phyloP scores from a whole-genome alignment of 2,329 filamentous ascomycete genomes.

The Laburnicola sp. region DNA sequence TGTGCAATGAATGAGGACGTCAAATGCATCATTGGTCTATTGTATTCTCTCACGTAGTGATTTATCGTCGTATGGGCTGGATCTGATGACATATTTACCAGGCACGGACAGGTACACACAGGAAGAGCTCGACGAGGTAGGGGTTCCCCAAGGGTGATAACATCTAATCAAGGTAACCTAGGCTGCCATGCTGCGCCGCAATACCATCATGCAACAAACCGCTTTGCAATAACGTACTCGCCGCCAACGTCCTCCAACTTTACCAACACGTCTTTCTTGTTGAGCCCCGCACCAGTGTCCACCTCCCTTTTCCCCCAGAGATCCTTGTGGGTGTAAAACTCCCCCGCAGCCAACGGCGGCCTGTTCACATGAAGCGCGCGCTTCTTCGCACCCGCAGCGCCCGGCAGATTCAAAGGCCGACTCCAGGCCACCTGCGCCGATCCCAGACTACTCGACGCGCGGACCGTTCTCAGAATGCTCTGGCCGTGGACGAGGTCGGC shows the following conservation, averaged over 20 bases:
- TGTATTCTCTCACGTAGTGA: background rate
- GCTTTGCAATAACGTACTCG: background rate
- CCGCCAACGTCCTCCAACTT: slow-evolving; percentile 1
- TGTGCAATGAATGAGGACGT: background rate
- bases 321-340: slow-evolving; percentile 34
- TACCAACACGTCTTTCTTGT: slow-evolving; percentile 4
- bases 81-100: background rate
- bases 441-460: slow-evolving; percentile 37
- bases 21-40: no score
- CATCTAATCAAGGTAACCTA: no score
- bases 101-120: no score
- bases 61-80: background rate
- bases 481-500: slow-evolving; percentile 28
- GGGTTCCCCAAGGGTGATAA: no score
- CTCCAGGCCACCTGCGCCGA: slow-evolving; percentile 38
- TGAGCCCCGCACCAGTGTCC: background rate
- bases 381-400: slow-evolving; percentile 9
- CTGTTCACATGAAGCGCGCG: slow-evolving; percentile 5
- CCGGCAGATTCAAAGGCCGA: slow-evolving; percentile 38
- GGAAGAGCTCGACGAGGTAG: no score
- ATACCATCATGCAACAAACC: slow-evolving; percentile 17
- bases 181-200: no score
- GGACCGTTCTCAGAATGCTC: slow-evolving; percentile 42
- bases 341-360: slow-evolving; percentile 15
- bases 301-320: slow-evolving; percentile 25